A percentile compares a stretch with the other conserved stretches of the same genome.
These are phyloP conservation scores for Pseudotulostoma volvatum DNA, from an alignment of 495 filamentous ascomycete genomes.

Conservation along the genomic window DNA sequence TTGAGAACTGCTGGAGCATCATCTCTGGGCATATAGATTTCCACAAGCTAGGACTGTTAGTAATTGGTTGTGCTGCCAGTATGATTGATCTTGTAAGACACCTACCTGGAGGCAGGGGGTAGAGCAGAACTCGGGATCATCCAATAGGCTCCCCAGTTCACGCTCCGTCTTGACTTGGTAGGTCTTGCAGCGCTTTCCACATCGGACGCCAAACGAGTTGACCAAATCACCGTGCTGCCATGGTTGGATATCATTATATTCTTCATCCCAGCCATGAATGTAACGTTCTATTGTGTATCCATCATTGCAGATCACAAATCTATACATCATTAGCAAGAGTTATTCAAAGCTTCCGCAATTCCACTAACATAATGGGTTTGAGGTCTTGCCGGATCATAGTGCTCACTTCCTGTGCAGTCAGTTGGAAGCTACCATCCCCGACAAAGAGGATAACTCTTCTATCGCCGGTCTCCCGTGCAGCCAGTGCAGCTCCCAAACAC, in stretches of 20 bases:
- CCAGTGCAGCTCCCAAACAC: conserved; percentile 33
- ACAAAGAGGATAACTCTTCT: conserved; percentile 50
- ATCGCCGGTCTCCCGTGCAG: too few relatives aligned
- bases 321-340: too few relatives aligned
- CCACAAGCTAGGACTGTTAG: conserved; percentile 51
- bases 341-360: too few relatives aligned
- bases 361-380: conserved; percentile 53
- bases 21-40: conserved; percentile 69
- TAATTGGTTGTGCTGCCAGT: conserved; percentile 5
- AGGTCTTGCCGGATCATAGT: conserved; percentile 57
- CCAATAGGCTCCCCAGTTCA: conserved; percentile 52
- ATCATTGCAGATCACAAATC: conserved; percentile 62
- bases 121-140: conserved; percentile 43
- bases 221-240: conserved; percentile 42
- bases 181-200: too few relatives aligned
- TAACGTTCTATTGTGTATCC: conserved; percentile 61
- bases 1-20: conserved; percentile 61
- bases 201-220: too few relatives aligned
- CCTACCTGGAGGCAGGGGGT: conserved; percentile 30
- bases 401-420: conserved; percentile 62
- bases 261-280: conserved; percentile 55
- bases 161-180: conserved; percentile 56
- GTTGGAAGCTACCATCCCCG: conserved; percentile 66
- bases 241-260: conserved; percentile 54
- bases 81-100: neutral